Evolutionary conservation across 2,329 filamentous ascomycete genomes (phyloP).

Genomic region (Penicillium sp.): DNA sequence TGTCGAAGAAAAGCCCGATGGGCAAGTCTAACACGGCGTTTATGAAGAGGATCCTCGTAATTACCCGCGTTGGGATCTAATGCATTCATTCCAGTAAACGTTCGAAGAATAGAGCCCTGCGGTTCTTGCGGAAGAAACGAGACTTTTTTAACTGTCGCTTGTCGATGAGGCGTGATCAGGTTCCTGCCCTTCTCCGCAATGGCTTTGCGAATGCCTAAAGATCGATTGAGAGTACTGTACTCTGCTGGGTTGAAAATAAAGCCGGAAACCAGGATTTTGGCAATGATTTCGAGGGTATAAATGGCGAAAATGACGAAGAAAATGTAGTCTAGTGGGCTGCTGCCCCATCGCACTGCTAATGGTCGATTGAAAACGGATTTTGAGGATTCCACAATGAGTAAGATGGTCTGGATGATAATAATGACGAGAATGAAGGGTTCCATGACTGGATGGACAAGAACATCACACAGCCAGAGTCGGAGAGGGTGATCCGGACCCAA

Average conservation of each 20-base stretch:
- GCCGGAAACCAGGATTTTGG: conserved; percentile 89
- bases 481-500: conserved; percentile 80
- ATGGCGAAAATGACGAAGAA: conserved; percentile 83
- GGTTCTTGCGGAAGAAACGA: conserved; percentile 46
- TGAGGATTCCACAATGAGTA: conserved; percentile 85
- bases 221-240: conserved; percentile 87
- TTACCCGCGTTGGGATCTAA: conserved; percentile 56
- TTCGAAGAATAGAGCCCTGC: conserved; percentile 69
- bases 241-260: conserved; percentile 88
- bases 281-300: conserved; percentile 84
- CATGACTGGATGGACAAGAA: conserved; percentile 83
- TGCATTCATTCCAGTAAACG: conserved; percentile 76
- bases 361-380: conserved; percentile 70
- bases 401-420: conserved; percentile 84
- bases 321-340: conserved; percentile 72
- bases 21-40: conserved; percentile 83
- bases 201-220: conserved; percentile 74
- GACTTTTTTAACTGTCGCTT: conserved; percentile 66
- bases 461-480: conserved; percentile 75
- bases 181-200: conserved; percentile 76
- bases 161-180: conserved; percentile 81
- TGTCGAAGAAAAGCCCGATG: conserved; percentile 91
- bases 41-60: conserved; percentile 71
- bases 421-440: conserved; percentile 86
- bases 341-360: conserved; percentile 69